Base-by-base conservation (phyloP, 805 yeast genomes). In the Saccharomyces paradoxus region DNA sequence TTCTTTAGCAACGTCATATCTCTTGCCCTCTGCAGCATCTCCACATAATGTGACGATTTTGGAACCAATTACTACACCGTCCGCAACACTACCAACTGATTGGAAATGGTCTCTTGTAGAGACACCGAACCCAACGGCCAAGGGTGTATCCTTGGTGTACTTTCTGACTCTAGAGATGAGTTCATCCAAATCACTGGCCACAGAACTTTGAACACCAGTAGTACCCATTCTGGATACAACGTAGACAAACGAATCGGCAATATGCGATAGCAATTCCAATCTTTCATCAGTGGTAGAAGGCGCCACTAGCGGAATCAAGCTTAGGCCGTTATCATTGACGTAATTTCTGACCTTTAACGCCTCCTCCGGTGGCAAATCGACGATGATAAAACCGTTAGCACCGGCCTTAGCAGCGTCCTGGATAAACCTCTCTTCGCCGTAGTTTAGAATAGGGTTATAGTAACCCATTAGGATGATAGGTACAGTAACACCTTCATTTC, bases 161-260 rank as follows among this genome's bases (percentile, higher is more conserved):
- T 80, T 77, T 69, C 96, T 81, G 17, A 94, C 96, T 61, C 89
- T 82, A 29, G 76, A 75, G 61, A 94, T 82, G 58, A 94, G 78
- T 46, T 76, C 81, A 27, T 82, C 81, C 54, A 92, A 80, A 58
- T 84, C 84, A 5, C 74, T 64, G 47, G 95, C 82, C 24, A 78
- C 74, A 21, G 85, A 80, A 24, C 83, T 74, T 60, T 69, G 71
- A 41, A 95, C 92, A 68, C 99, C 99, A 29, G 99, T 94, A 55
- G 96, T 84, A 61, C 98, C 97, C 99, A 94, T 94, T 70, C 96
- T 82, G 3, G 97, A 89, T 17, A 94, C 98, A 44, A 94, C 99
- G 65, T 94, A 94, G 56, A 94, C 86, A 72, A 94, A 94, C 1
- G 97, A 88, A 69, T 92, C 97, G 31, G 99, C 96, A 64, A 94